A percentile compares a stretch with the other conserved stretches of the same genome.
phyloP scores from a whole-genome alignment of 2,329 filamentous ascomycete genomes.

The Emergomyces pasteurianus region DNA sequence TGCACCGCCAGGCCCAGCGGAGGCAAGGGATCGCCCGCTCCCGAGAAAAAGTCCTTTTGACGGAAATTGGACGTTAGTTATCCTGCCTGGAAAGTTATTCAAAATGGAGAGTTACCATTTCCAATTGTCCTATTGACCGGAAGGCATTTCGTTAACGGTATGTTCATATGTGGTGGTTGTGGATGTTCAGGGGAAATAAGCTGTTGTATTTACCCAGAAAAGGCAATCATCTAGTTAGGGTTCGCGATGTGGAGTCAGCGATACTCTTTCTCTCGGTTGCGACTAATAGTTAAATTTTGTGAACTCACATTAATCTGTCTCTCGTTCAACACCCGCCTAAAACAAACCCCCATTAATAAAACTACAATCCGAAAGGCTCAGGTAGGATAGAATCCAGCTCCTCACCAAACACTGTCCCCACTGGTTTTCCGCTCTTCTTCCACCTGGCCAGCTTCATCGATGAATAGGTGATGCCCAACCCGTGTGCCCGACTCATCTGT shows the following conservation, averaged over 20 bases:
- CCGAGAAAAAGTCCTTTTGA: slow-evolving; percentile 29
- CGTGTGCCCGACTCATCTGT: slow-evolving; percentile 2
- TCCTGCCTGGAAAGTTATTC: neutral
- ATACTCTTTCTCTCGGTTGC: neutral
- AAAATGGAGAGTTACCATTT: slow-evolving; percentile 20
- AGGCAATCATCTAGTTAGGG: slow-evolving; percentile 33
- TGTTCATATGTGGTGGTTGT: neutral
- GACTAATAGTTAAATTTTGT: neutral
- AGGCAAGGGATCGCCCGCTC: slow-evolving; percentile 28
- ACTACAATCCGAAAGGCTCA: neutral
- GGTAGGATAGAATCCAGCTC: neutral
- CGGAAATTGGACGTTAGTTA: neutral
- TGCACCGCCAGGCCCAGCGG: slow-evolving; percentile 31
- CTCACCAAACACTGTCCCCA: slow-evolving; percentile 13
- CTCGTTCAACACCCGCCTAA: slow-evolving; percentile 30
- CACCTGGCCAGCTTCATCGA: slow-evolving; percentile 9
- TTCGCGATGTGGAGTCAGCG: neutral
- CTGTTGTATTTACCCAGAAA: slow-evolving; percentile 26
- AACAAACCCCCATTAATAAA: slow-evolving; percentile 1
- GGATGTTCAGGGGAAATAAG: neutral
- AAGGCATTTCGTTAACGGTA: slow-evolving; percentile 4
- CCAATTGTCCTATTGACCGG: slow-evolving; percentile 24
- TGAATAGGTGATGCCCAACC: slow-evolving; percentile 5
- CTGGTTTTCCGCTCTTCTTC: slow-evolving; percentile 8
- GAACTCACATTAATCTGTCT: slow-evolving; percentile 28